Base-by-base conservation (phyloP, 768 basidiomycete genomes). In the Pleurotus tuber-regium region DNA sequence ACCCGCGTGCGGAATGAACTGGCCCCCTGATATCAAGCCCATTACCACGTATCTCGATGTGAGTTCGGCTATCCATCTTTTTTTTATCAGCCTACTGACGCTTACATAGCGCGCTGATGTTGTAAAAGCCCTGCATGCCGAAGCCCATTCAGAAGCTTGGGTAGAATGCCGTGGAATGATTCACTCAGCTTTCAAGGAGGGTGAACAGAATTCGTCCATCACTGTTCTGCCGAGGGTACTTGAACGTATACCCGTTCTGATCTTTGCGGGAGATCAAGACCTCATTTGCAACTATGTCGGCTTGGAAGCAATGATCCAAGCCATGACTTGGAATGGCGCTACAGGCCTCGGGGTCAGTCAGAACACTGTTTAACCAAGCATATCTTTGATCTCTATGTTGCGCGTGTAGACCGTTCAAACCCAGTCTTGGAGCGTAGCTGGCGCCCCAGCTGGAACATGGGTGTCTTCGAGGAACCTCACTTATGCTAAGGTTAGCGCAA, bases 1-100 rank as follows among this genome's bases (percentile, higher is more conserved):
- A 29, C 97, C 97, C 14, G 87, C 83, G 1, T 99, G 97, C 66
- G 97, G 96, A 2, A 90, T 96, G 92, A 96, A 94, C 69, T 99
- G 95, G 96, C 96, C 95, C 5, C 85, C 86, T 28, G 92, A 94
- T 61, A 82, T 98, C 42, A 66, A 75, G 2, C 79, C 83, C 41
- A 72, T 98, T 7, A 87, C 84, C 14, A 68, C 72, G 1, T 96
- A 94, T 63, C 80, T 99, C 4, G 82, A 81, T 23, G 96, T 97
- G 64, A 47, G 90, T 73, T 43, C 39, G 10, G 52, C 29, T 38
- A n/a, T 30, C 42, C 19, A 50, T 11, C 38, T n/a, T 52, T 11
- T n/a, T 40, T 49, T 1, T 52, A 28, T 46, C 25, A 21, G 25
- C n/a, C 39, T 29, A 41, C 46, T 44, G 46, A 39, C 24, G 30